Percentiles rank a stretch among this genome's conserved stretches.
Evolutionary conservation across 768 basidiomycete species (phyloP).

Genomic region (Crepidotus variabilis): DNA sequence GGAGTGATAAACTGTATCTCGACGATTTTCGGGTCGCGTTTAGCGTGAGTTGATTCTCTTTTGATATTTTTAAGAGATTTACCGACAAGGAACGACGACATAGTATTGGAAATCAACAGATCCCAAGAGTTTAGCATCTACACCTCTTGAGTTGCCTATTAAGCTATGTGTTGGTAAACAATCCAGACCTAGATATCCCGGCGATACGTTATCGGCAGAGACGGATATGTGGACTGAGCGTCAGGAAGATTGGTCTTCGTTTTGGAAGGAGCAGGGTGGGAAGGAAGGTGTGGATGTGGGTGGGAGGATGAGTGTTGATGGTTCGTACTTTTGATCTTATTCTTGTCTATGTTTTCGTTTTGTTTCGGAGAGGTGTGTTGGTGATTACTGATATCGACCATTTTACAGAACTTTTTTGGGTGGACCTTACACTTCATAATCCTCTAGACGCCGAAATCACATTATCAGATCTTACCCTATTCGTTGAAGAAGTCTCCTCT

Average conservation of each 20-base stretch:
- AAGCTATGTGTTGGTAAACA: slow-evolving; percentile 57
- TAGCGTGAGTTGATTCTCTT: slow-evolving; percentile 43
- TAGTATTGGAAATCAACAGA: slow-evolving; percentile 74
- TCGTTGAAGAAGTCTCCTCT: slow-evolving; percentile 37
- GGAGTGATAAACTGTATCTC: slow-evolving; percentile 65
- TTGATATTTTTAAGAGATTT: neutral
- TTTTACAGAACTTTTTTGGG: slow-evolving; percentile 68
- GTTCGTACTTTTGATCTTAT: slow-evolving; percentile 34
- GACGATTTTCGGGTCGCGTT: slow-evolving; percentile 90
- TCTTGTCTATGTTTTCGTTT: neutral
- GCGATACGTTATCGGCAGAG: slow-evolving; percentile 42
- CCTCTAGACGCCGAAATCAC: slow-evolving; percentile 74
- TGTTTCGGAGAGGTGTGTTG: no score
- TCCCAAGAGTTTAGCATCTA: slow-evolving; percentile 33
- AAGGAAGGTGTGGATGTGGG: slow-evolving; percentile 50
- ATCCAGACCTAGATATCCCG: slow-evolving; percentile 55
- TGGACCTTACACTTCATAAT: slow-evolving; percentile 68
- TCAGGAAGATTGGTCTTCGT: slow-evolving; percentile 63
- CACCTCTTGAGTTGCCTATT: slow-evolving; percentile 59
- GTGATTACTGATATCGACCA: neutral
- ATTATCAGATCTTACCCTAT: slow-evolving; percentile 56
- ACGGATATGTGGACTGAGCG: slow-evolving; percentile 55
- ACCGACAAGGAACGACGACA: neutral
- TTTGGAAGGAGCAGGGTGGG: slow-evolving; percentile 51
- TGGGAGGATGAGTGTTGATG: slow-evolving; percentile 60